Evolutionary conservation across 2,329 filamentous ascomycete species (phyloP).

Genomic region (Trichoderma oligosporum): DNA sequence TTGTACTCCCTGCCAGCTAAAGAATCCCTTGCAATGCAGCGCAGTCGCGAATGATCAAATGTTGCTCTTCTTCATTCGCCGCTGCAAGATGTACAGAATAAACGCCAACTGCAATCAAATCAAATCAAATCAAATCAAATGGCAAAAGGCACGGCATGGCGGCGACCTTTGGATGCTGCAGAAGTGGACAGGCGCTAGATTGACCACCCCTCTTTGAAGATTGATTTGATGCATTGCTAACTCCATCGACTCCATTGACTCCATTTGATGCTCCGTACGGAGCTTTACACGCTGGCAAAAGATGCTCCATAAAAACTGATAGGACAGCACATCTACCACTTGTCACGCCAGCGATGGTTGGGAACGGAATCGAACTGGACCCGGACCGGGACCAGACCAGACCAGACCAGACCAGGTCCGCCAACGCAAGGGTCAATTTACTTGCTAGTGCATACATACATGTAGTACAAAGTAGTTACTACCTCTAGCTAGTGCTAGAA

Average conservation of each 20-base stretch:
- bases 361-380: neutral
- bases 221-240: neutral
- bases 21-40: neutral
- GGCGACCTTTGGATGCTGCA: too few relatives aligned
- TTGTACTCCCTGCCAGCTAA: too few relatives aligned
- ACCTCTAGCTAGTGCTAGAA: too few relatives aligned
- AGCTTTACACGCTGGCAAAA: slow-evolving; percentile 12
- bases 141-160: too few relatives aligned
- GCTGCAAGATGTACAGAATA: too few relatives aligned
- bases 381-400: too few relatives aligned
- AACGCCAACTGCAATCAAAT: too few relatives aligned
- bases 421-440: too few relatives aligned
- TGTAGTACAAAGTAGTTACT: too few relatives aligned
- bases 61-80: neutral
- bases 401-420: neutral
- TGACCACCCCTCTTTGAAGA: neutral
- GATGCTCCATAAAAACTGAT: slow-evolving; percentile 23
- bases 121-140: too few relatives aligned
- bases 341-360: slow-evolving; percentile 18
- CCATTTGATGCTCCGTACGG: neutral
- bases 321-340: slow-evolving; percentile 20
- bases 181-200: neutral
- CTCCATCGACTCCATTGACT: neutral
- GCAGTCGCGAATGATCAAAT: neutral
- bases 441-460: too few relatives aligned